A percentile compares a stretch with the other conserved stretches of the same genome.
Evolutionary conservation across 2,329 filamentous ascomycete species (phyloP).

Genomic region (Aplosporella prunicola): DNA sequence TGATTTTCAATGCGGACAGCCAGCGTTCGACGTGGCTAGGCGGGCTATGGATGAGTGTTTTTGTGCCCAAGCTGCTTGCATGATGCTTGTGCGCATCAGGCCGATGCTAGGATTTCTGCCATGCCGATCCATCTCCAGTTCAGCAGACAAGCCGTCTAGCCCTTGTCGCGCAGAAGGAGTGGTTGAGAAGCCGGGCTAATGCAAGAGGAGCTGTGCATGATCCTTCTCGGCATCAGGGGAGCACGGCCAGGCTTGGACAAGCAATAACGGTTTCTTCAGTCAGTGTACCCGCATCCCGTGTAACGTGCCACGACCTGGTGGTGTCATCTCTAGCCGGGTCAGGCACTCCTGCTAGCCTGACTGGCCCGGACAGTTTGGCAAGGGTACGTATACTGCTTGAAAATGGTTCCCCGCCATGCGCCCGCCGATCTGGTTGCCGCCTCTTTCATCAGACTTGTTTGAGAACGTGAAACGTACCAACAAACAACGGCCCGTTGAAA

Average conservation of each 20-base stretch:
- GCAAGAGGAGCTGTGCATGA: slow-evolving; percentile 4
- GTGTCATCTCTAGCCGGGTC: slow-evolving; percentile 7
- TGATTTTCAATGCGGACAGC: slow-evolving; percentile 4
- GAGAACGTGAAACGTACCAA: neutral
- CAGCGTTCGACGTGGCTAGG: neutral
- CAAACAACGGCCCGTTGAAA: slow-evolving; percentile 7
- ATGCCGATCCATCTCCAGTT: slow-evolving; percentile 2
- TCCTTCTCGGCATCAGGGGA: slow-evolving; percentile 5
- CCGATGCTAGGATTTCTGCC: slow-evolving; percentile 1
- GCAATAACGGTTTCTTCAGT: slow-evolving; percentile 10
- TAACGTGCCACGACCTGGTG: slow-evolving; percentile 7
- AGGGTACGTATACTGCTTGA: neutral
- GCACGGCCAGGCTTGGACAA: slow-evolving; percentile 6
- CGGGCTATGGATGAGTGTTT: neutral
- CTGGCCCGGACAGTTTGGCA: neutral
- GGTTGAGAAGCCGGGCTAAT: slow-evolving; percentile 2
- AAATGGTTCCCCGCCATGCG: too few species aligned
- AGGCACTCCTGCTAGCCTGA: neutral
- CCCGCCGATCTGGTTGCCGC: too few species aligned
- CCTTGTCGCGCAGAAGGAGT: slow-evolving; percentile 3
- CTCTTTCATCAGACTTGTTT: neutral
- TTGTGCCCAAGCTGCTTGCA: slow-evolving; percentile 1
- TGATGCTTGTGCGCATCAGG: slow-evolving; percentile 3
- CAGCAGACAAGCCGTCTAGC: slow-evolving; percentile 4
- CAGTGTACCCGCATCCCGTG: slow-evolving; percentile 3